Evolutionary conservation across 768 basidiomycete genomes (phyloP).

Genomic region (Boletus reticulatus): DNA sequence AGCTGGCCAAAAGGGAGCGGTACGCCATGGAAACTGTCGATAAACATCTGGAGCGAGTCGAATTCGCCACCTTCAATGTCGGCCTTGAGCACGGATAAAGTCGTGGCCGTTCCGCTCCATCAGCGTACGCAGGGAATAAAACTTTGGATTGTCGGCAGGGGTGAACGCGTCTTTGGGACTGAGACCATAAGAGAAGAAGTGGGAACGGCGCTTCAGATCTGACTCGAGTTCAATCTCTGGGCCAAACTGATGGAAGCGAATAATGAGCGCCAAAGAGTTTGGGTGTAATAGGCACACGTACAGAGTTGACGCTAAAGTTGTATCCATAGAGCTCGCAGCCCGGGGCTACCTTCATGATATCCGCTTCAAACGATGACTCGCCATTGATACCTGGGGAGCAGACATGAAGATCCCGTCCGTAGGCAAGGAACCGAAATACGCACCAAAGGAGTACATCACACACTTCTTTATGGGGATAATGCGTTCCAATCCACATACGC

Average conservation of each 20-base stretch:
- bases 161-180: too few species aligned
- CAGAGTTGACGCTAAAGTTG: slow-evolving; percentile 35
- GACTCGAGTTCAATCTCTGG: slow-evolving; percentile 39
- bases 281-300: background rate
- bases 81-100: slow-evolving; percentile 65
- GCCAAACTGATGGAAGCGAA: slow-evolving; percentile 33
- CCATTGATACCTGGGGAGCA: slow-evolving; percentile 39
- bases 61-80: slow-evolving; percentile 74
- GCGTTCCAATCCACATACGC: slow-evolving; percentile 49
- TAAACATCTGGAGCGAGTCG: slow-evolving; percentile 52
- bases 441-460: slow-evolving; percentile 51
- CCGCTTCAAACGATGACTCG: slow-evolving; percentile 54
- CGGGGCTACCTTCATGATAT: slow-evolving; percentile 31
- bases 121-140: slow-evolving; percentile 43
- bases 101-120: slow-evolving; percentile 58
- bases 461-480: slow-evolving; percentile 45
- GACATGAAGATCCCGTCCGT: background rate
- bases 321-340: slow-evolving; percentile 43
- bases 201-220: slow-evolving; percentile 34
- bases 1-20: slow-evolving; percentile 72
- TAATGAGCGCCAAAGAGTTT: background rate
- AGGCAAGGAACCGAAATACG: background rate
- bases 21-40: slow-evolving; percentile 36
- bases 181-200: slow-evolving; percentile 32
- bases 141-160: background rate